Base-by-base conservation (phyloP, 805 yeast species). In the Sugiyamaella americana region DNA sequence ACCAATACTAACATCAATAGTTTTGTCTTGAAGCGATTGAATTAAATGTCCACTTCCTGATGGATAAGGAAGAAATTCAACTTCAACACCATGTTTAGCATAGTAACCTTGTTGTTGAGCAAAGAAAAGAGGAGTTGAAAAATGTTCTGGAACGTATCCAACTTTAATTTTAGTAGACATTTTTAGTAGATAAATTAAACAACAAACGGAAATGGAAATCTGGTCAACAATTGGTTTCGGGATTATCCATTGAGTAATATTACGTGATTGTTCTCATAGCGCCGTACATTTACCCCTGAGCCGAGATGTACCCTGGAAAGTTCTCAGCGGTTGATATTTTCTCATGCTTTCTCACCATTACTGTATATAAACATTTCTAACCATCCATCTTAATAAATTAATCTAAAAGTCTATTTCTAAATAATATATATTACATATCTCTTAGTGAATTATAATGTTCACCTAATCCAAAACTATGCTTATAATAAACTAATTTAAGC, bases 81-180 rank as follows among this genome's bases (percentile, higher is more conserved):
- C 75, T 2, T 74, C 72, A 5, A 87, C 55, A 23, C 76, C 78
- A 29, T 65, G 59, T 5, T 65, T 64, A 4, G 61, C 62, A 59
- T 76, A 85, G 58, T 63, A 82, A 0, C 82, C 82, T 41, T 85
- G 72, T 40, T 68, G 51, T 49, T 72, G 59, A 3, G 95, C 95
- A 58, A 87, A 78, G 51, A 79, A 79, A 53, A 88, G 68, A 3
- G 96, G 96, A 0, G 96, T 84, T 35, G 93, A 81, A 59, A 87
- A 89, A 61, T 89, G 97, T 64, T 88, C 96, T 2, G 96, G 96
- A 44, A 88, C 80, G 66, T 78, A 84, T 2, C 96, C 97, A 23
- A 88, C 84, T 42, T 48, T 51, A 17, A 45, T 37, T 30, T 39
- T 45, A 19, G 44, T 22, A 29, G 34, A 37, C 22, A 29, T 41